These are phyloP conservation scores for Bruguiera hainesii DNA, from an alignment of 441 rosid genomes.

Conservation along the genomic window DNA sequence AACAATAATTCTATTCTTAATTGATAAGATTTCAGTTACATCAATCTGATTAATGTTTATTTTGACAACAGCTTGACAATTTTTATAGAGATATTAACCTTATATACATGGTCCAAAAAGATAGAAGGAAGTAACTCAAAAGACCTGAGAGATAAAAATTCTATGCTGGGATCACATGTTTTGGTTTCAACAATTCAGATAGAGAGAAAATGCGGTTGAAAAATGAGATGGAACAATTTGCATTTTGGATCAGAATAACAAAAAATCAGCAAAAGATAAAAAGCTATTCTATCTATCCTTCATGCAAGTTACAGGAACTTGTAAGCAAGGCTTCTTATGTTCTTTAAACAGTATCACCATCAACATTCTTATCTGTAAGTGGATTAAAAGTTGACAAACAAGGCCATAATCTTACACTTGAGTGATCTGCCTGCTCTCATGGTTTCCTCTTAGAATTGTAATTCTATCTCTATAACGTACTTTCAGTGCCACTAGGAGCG, in stretches of 20 bases:
- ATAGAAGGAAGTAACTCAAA: background rate
- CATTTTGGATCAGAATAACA: too few relatives aligned
- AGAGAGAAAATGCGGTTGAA: too few relatives aligned
- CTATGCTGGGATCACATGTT: background rate
- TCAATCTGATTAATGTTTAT: background rate
- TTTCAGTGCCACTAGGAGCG: slow-evolving; percentile 93
- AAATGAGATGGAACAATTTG: background rate
- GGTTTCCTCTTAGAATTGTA: slow-evolving; percentile 92
- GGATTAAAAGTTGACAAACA: background rate
- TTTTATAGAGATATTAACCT: background rate
- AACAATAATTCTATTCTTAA: too few relatives aligned
- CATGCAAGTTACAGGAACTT: too few relatives aligned
- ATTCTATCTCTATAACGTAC: slow-evolving; percentile 97
- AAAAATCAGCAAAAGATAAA: too few relatives aligned
- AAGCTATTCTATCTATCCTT: too few relatives aligned
- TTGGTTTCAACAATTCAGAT: background rate
- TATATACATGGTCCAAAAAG: background rate
- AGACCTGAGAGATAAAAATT: background rate
- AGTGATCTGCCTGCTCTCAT: slow-evolving; percentile 96
- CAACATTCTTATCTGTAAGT: background rate
- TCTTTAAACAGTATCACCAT: background rate
- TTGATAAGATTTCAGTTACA: background rate
- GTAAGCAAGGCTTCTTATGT: background rate
- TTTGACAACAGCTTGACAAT: background rate
- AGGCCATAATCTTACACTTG: slow-evolving; percentile 70